A percentile compares a stretch with the other conserved stretches of the same genome.
phyloP scores from a whole-genome alignment of 148 eudicot species.

The Arctostaphylos glauca region DNA sequence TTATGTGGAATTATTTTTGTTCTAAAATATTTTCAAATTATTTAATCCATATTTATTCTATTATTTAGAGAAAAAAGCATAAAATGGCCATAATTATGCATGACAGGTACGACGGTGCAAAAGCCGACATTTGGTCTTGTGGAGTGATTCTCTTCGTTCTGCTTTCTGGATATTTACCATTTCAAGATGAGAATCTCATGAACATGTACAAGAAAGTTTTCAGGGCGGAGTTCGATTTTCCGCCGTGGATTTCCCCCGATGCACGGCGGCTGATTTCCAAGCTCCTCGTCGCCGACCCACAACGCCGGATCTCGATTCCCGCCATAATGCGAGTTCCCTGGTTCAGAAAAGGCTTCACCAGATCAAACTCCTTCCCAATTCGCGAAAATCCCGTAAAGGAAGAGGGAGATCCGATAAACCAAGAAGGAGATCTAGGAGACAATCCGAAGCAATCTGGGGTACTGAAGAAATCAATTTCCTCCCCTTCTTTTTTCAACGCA shows the following conservation, averaged over 20 bases:
- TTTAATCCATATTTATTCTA: too few species aligned
- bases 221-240: constrained; percentile 30
- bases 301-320: constrained; percentile 32
- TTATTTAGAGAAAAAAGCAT: neutral
- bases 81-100: neutral
- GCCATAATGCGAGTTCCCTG: constrained; percentile 42
- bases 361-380: constrained; percentile 17
- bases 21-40: too few species aligned
- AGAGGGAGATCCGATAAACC: neutral
- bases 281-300: constrained; percentile 35
- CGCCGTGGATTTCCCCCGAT: constrained; percentile 30
- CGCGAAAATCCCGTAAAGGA: constrained; percentile 4
- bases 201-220: constrained; percentile 41
- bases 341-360: constrained; percentile 34
- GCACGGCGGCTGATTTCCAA: constrained; percentile 28
- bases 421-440: neutral
- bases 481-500: constrained; percentile 45
- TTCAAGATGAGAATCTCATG: constrained; percentile 44
- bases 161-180: constrained; percentile 43
- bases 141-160: constrained; percentile 47
- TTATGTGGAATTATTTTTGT: too few species aligned
- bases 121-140: constrained; percentile 55
- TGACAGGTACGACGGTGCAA: constrained; percentile 36
- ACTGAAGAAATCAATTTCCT: constrained; percentile 27
- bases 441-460: neutral